Conservation (phyloP, 495 filamentous ascomycete genomes). For the Neurospora sublineolata region DNA sequence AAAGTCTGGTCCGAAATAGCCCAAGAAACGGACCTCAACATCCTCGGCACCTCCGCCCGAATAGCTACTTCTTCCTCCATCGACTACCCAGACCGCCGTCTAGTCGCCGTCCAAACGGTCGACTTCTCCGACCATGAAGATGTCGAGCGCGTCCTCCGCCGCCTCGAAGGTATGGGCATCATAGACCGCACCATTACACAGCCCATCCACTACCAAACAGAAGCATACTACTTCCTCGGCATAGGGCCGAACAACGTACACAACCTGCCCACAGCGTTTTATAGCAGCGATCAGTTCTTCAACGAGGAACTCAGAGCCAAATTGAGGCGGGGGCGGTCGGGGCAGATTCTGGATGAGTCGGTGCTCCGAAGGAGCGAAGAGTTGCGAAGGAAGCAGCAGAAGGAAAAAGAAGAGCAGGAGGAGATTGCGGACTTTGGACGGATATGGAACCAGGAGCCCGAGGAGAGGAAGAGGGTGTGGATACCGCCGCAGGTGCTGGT, state of each 20-base stretch:
- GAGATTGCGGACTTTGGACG: neutral
- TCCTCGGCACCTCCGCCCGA: neutral
- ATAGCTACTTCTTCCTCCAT: neutral
- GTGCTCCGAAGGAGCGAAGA: neutral
- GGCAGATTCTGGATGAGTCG: neutral
- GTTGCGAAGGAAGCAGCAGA: neutral
- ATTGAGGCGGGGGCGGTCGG: neutral
- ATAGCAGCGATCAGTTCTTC: neutral
- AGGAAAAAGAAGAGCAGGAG: neutral
- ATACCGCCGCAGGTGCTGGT: neutral
- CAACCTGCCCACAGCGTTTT: neutral
- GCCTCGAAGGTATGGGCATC: neutral
- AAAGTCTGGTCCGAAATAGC: neutral
- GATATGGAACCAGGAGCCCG: neutral
- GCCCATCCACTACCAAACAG: neutral
- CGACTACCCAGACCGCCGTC: neutral
- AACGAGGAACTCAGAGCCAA: neutral
- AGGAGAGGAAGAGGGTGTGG: neutral
- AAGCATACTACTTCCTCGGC: neutral
- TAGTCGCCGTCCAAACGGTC: neutral
- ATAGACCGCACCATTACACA: neutral
- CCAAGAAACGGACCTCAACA: neutral
- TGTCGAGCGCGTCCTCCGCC: neutral
- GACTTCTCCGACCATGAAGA: neutral
- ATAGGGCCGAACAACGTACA: neutral